Evolutionary conservation across 768 basidiomycete species (phyloP).

Genomic region (Tulasnella calospora): DNA sequence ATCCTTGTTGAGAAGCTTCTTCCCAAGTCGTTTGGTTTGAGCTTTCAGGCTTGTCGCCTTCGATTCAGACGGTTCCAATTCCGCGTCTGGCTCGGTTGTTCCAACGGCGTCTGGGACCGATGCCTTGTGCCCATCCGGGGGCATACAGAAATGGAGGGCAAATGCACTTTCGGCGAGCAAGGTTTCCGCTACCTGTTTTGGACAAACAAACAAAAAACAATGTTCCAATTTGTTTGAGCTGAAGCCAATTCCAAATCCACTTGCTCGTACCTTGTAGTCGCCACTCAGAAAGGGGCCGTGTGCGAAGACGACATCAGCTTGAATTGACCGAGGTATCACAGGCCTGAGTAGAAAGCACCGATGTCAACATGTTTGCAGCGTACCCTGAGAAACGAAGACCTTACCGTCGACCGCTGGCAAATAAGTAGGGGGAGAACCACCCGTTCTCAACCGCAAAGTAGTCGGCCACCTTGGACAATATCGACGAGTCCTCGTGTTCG

Average conservation of each 20-base stretch:
- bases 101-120: background rate
- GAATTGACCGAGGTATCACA: slow-evolving; percentile 57
- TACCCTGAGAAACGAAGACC: background rate
- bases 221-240: background rate
- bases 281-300: slow-evolving; percentile 60
- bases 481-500: slow-evolving; percentile 52
- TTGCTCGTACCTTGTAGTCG: slow-evolving; percentile 31
- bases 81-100: background rate
- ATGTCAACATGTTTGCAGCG: background rate
- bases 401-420: slow-evolving; percentile 48
- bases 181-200: slow-evolving; percentile 50
- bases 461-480: slow-evolving; percentile 58
- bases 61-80: background rate
- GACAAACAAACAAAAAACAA: slow-evolving; percentile 50
- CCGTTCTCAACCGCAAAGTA: slow-evolving; percentile 61
- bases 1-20: background rate
- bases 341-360: slow-evolving; percentile 38
- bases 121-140: slow-evolving; percentile 7
- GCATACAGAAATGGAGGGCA: slow-evolving; percentile 46
- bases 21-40: background rate
- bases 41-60: background rate
- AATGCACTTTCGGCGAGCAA: slow-evolving; percentile 53
- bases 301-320: slow-evolving; percentile 60
- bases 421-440: slow-evolving; percentile 64
- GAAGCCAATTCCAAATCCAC: too few relatives aligned